These are phyloP conservation scores for Aciculosporium take DNA, from an alignment of 2,329 filamentous ascomycete species.

Conservation along the genomic window DNA sequence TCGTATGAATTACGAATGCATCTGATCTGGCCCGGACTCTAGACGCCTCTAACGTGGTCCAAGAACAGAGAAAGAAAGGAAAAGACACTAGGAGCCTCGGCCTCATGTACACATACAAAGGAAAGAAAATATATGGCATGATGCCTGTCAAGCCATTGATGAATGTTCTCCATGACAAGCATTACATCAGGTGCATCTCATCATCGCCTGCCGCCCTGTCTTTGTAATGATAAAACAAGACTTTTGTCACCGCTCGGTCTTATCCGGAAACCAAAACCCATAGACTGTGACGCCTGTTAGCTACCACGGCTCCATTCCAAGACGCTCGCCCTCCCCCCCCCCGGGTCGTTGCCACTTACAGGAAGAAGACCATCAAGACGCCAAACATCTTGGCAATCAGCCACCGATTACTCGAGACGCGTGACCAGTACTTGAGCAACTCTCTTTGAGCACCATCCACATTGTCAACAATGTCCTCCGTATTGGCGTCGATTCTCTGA, in stretches of 20 bases:
- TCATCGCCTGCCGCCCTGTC: not conserved
- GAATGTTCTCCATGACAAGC: not conserved
- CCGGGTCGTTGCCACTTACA: constrained; percentile 27
- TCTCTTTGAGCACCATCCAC: constrained; percentile 94
- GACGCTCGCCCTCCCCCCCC: too few species aligned
- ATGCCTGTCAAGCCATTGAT: not conserved
- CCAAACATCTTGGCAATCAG: constrained; percentile 68
- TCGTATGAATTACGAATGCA: constrained; percentile 4
- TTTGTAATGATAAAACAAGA: too few species aligned
- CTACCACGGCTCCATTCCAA: not conserved
- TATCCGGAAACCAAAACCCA: constrained; percentile 27
- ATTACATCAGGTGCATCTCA: not conserved
- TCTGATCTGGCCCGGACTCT: constrained; percentile 6
- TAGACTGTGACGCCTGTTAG: constrained; percentile 14
- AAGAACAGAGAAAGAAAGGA: not conserved
- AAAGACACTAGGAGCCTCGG: not conserved
- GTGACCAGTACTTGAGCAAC: constrained; percentile 89
- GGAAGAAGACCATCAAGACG: constrained; percentile 87
- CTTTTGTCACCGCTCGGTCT: not conserved
- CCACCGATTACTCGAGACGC: constrained; percentile 91
- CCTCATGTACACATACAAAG: not conserved
- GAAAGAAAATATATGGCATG: not conserved
- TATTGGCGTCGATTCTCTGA: constrained; percentile 91
- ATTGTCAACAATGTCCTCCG: constrained; percentile 94
- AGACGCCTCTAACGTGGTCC: constrained; percentile 5